These are phyloP conservation scores for Trichoderma afroharzianum DNA, from an alignment of 2,329 filamentous ascomycete genomes.

Conservation along the genomic window DNA sequence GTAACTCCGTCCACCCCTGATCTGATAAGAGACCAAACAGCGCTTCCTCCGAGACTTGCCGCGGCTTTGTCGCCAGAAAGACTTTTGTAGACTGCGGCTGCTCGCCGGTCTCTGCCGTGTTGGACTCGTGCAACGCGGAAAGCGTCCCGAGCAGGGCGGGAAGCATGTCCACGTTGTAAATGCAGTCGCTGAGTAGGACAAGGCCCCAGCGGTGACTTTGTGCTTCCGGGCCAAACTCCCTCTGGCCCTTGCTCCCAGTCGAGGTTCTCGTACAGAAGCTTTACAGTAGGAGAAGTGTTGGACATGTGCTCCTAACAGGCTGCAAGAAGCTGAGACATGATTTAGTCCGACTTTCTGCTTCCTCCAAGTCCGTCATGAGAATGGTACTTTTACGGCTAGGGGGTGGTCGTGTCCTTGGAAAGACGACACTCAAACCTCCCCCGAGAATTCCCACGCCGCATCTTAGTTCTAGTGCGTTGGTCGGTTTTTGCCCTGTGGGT, in stretches of 20 bases:
- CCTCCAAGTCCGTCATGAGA: conserved; percentile 54
- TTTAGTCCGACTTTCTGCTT: conserved; percentile 47
- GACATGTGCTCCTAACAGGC: background rate
- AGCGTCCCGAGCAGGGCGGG: conserved; percentile 52
- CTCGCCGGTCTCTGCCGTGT: conserved; percentile 23
- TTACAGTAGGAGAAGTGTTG: conserved; percentile 9
- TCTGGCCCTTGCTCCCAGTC: conserved; percentile 53
- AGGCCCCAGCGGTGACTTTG: conserved; percentile 47
- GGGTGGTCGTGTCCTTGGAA: conserved; percentile 24
- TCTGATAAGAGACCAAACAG: conserved; percentile 46
- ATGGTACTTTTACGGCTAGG: conserved; percentile 30
- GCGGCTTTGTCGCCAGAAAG: conserved; percentile 53
- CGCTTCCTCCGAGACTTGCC: conserved; percentile 50
- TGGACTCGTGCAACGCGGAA: conserved; percentile 44
- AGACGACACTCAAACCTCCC: conserved; percentile 42
- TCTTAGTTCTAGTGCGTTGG: conserved; percentile 53
- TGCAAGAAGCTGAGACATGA: conserved; percentile 36
- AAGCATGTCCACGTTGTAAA: conserved; percentile 57
- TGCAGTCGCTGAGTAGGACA: conserved; percentile 57
- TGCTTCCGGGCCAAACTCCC: conserved; percentile 43
- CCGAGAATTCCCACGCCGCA: conserved; percentile 56
- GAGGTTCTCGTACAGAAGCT: conserved; percentile 50
- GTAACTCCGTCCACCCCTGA: conserved; percentile 43
- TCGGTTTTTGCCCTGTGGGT: conserved; percentile 24
- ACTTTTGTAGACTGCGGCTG: conserved; percentile 38